A percentile compares a stretch with the other conserved stretches of the same genome.
phyloP scores from a whole-genome alignment of 306 rosid species.

The Luffa acutangula region DNA sequence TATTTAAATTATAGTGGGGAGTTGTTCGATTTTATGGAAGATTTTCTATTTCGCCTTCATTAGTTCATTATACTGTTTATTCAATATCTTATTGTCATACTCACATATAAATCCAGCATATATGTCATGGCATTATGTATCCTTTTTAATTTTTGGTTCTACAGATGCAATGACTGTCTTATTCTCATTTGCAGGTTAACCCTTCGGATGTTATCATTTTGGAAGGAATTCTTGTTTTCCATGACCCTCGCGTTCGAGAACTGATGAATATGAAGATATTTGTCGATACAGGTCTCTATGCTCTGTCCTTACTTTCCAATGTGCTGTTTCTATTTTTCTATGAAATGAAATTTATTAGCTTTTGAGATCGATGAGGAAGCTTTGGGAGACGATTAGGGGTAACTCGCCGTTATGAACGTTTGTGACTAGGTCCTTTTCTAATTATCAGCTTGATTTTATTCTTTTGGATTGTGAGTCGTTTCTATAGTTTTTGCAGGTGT shows the following conservation, averaged over 20 bases:
- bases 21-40: background rate
- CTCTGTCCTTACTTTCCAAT: constrained; percentile 11
- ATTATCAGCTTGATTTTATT: no score
- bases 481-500: no score
- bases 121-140: background rate
- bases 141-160: background rate
- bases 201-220: constrained; percentile 91
- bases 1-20: background rate
- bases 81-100: background rate
- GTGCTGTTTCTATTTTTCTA: background rate
- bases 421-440: no score
- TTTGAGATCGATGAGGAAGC: background rate
- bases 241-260: constrained; percentile 83
- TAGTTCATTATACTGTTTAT: background rate
- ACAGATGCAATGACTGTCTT: background rate
- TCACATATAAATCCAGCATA: background rate
- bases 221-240: constrained; percentile 97
- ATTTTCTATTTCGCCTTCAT: background rate
- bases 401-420: no score
- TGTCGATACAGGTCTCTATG: constrained; percentile 96
- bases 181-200: constrained; percentile 52
- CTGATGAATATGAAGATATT: constrained; percentile 99
- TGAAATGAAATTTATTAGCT: background rate
- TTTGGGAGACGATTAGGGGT: no score
- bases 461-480: no score